These are phyloP conservation scores for Erodium moschatum DNA, from an alignment of 441 rosid species.

Conservation along the genomic window DNA sequence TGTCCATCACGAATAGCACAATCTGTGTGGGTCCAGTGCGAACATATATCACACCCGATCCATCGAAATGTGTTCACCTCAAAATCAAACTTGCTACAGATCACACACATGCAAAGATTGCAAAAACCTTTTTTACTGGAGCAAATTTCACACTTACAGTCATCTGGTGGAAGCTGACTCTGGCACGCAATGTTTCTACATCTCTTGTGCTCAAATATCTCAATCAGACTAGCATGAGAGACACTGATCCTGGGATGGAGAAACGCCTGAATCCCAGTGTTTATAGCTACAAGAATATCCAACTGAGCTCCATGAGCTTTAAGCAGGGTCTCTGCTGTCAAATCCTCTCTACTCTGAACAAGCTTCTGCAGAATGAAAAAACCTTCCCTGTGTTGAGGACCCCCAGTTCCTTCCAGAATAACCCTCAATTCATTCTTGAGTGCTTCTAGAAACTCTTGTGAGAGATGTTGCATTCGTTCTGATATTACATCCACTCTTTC, in stretches of 20 bases:
- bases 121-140: conserved; percentile 1
- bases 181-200: conserved; percentile 5
- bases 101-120: conserved; percentile 5
- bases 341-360: neutral
- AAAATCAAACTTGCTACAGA: conserved; percentile 6
- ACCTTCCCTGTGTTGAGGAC: conserved; percentile 1
- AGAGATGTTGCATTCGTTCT: neutral
- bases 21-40: conserved; percentile 4
- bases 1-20: conserved; percentile 1
- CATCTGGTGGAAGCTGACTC: conserved; percentile 4
- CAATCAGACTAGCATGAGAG: neutral
- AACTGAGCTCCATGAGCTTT: neutral
- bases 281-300: neutral
- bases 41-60: neutral
- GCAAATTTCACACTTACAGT: conserved; percentile 1
- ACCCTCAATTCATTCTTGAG: conserved; percentile 1
- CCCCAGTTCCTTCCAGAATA: conserved; percentile 5
- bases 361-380: neutral
- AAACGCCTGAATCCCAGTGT: neutral
- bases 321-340: neutral
- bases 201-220: neutral
- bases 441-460: conserved; percentile 1
- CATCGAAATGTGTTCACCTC: neutral
- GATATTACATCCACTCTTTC: conserved; percentile 3
- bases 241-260: conserved; percentile 3